Conservation (phyloP, 129 eudicot species). For the Saussurea involucrata region DNA sequence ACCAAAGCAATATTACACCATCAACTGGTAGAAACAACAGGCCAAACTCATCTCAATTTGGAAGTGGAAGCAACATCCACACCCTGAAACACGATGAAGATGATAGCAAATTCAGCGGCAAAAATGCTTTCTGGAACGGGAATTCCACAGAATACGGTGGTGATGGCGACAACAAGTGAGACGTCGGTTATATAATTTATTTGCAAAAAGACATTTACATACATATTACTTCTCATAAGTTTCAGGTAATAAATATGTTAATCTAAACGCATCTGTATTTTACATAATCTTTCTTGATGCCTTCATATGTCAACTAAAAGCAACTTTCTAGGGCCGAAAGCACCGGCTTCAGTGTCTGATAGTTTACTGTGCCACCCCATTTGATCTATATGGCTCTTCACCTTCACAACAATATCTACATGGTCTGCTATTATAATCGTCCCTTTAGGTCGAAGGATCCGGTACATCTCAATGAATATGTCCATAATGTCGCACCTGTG, state of each 20-base stretch:
- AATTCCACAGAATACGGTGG: conserved; percentile 84
- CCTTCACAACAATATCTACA: conserved; percentile 33
- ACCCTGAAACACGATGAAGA: conserved; percentile 80
- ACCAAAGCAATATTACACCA: conserved; percentile 28
- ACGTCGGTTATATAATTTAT: conserved; percentile 7
- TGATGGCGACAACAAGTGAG: conserved; percentile 39
- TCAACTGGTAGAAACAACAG: conserved; percentile 24
- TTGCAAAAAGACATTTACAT: conserved; percentile 10
- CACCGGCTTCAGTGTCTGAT: conserved; percentile 27
- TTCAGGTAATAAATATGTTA: conserved; percentile 16
- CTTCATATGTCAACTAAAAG: conserved; percentile 28
- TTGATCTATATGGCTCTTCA: conserved; percentile 35
- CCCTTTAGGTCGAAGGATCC: conserved; percentile 43
- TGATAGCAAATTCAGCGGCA: conserved; percentile 49
- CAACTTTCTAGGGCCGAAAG: conserved; percentile 40
- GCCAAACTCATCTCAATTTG: conserved; percentile 40
- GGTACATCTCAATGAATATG: conserved; percentile 42
- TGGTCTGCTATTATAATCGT: conserved; percentile 42
- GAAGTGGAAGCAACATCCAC: conserved; percentile 85
- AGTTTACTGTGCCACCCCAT: conserved; percentile 28
- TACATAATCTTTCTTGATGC: conserved; percentile 1
- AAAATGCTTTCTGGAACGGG: conserved; percentile 83
- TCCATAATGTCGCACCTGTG: conserved; percentile 33
- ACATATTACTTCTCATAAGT: conserved; percentile 11
- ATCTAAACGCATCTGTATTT: conserved; percentile 3